Evolutionary conservation across 2,329 filamentous ascomycete species (phyloP).

Genomic region (Fusarium floridanum): DNA sequence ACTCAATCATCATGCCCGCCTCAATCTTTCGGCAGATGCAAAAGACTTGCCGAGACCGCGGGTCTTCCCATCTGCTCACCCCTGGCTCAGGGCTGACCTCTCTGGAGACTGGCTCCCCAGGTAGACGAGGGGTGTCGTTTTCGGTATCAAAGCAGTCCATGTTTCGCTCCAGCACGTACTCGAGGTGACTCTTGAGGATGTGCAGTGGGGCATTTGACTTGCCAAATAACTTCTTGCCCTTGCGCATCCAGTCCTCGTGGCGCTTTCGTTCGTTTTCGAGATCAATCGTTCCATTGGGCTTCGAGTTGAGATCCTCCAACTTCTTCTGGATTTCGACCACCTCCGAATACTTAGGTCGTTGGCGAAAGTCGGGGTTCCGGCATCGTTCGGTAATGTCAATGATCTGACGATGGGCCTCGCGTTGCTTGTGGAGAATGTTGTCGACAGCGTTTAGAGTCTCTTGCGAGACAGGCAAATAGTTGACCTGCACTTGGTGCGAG

Average conservation of each 20-base stretch:
- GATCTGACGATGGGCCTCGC: constrained; percentile 92
- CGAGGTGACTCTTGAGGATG: constrained; percentile 94
- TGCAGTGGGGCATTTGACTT: constrained; percentile 98
- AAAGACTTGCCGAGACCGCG: constrained; percentile 83
- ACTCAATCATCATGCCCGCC: constrained; percentile 99
- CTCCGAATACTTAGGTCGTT: constrained; percentile 88
- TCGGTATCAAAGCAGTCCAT: constrained; percentile 90
- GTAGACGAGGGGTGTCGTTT: constrained; percentile 85
- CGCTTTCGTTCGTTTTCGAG: constrained; percentile 94
- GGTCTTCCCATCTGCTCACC: constrained; percentile 70
- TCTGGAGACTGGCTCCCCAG: constrained; percentile 91
- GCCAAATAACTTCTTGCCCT: constrained; percentile 96
- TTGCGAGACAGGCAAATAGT: constrained; percentile 81
- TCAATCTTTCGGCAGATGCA: constrained; percentile 95
- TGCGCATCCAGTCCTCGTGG: constrained; percentile 99
- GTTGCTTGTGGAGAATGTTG: constrained; percentile 93
- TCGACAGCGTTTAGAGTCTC: constrained; percentile 88
- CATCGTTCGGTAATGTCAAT: constrained; percentile 83
- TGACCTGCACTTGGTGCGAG: constrained; percentile 80
- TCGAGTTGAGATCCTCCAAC: constrained; percentile 90
- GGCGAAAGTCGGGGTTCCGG: constrained; percentile 78
- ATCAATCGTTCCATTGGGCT: constrained; percentile 90
- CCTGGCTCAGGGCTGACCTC: constrained; percentile 74
- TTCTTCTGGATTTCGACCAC: constrained; percentile 92
- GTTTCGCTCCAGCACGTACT: constrained; percentile 91